A percentile compares a stretch with the other conserved stretches of the same genome.
Conservation (phyloP, 495 filamentous ascomycete species). For the Chlorociboria aeruginascens region DNA sequence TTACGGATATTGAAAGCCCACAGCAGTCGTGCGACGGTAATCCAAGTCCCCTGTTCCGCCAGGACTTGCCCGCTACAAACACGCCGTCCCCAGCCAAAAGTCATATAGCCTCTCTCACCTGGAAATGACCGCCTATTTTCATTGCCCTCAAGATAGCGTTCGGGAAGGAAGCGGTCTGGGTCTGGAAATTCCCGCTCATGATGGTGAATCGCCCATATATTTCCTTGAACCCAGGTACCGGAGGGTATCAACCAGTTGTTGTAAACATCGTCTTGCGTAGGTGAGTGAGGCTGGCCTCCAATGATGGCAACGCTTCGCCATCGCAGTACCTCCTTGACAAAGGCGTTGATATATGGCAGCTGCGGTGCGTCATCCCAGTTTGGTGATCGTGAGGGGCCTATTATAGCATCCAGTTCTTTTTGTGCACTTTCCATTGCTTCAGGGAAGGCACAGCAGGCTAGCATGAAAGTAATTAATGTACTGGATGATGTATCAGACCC, state of each 20-base stretch:
- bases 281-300: constrained; percentile 48
- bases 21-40: constrained; percentile 32
- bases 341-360: constrained; percentile 33
- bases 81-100: constrained; percentile 39
- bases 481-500: constrained; percentile 51
- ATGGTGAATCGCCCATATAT: constrained; percentile 49
- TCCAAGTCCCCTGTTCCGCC: constrained; percentile 31
- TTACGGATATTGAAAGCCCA: constrained; percentile 31
- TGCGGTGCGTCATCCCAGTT: constrained; percentile 30
- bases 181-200: constrained; percentile 47
- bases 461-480: constrained; percentile 30
- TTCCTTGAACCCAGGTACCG: constrained; percentile 36
- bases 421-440: constrained; percentile 31
- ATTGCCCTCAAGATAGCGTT: constrained; percentile 31
- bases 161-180: constrained; percentile 44
- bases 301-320: constrained; percentile 40
- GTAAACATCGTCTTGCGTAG: constrained; percentile 43
- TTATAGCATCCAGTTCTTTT: constrained; percentile 32
- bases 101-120: constrained; percentile 29
- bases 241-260: constrained; percentile 37
- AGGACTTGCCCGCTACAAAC: constrained; percentile 36
- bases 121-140: constrained; percentile 25
- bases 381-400: constrained; percentile 31
- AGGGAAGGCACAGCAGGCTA: constrained; percentile 34
- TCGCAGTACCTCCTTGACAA: constrained; percentile 38